These are phyloP conservation scores for Lodderomyces jiufengensis DNA, from an alignment of 1,139 yeast species.

Conservation along the genomic window DNA sequence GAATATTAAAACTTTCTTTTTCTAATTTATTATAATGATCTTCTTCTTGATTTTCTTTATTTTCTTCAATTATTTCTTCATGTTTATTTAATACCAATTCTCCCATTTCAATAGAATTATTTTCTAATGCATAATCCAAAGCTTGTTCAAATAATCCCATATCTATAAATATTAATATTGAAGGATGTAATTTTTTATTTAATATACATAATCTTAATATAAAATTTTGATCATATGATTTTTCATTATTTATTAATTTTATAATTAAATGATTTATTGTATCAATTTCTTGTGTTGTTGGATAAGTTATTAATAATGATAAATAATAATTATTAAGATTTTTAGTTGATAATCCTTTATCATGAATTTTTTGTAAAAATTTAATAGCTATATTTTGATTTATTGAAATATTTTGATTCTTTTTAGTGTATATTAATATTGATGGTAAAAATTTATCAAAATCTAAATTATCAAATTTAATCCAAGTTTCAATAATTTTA, in stretches of 20 bases:
- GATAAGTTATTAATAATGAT: slow-evolving; percentile 63
- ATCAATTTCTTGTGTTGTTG: slow-evolving; percentile 9
- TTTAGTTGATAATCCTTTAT: slow-evolving; percentile 44
- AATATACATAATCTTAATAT: slow-evolving; percentile 70
- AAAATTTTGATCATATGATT: slow-evolving; percentile 62
- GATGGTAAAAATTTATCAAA: slow-evolving; percentile 72
- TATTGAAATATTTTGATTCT: slow-evolving; percentile 26
- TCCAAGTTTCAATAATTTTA: slow-evolving; percentile 69
- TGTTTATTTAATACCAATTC: slow-evolving; percentile 34
- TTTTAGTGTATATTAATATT: slow-evolving; percentile 60
- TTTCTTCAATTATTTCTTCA: slow-evolving; percentile 24
- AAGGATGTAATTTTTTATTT: slow-evolving; percentile 56
- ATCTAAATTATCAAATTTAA: slow-evolving; percentile 47
- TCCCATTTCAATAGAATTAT: slow-evolving; percentile 59
- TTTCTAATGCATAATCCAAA: slow-evolving; percentile 62
- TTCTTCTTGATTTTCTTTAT: slow-evolving; percentile 8
- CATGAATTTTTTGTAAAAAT: slow-evolving; percentile 61
- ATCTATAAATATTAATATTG: slow-evolving; percentile 62
- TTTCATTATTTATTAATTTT: slow-evolving; percentile 25
- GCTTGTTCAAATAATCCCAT: slow-evolving; percentile 79
- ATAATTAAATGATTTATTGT: slow-evolving; percentile 28
- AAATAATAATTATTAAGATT: slow-evolving; percentile 69
- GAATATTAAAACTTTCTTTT: slow-evolving; percentile 38
- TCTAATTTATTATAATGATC: slow-evolving; percentile 25
- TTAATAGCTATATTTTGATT: slow-evolving; percentile 60